Base-by-base conservation (phyloP, 1,139 yeast genomes). In the Suhomyces bolitotheri region DNA sequence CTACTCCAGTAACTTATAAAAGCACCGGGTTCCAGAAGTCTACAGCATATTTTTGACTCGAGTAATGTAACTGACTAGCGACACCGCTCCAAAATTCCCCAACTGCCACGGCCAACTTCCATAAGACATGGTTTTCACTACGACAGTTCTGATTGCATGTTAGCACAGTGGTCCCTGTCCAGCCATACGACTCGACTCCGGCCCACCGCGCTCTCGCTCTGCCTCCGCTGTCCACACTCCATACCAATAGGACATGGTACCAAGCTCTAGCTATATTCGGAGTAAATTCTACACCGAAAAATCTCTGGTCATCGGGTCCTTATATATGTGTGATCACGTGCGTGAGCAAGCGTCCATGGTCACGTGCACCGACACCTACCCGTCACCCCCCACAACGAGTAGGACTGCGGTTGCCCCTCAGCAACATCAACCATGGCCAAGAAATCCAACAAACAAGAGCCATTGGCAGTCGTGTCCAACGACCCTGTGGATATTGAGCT, bases 211-310 rank as follows among this genome's bases (percentile, higher is more conserved):
- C 36, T 20, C 19, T 68, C 47, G 38, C 28, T 78, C 57, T 78
- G 54, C 64, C 84, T 78, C 83, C 76, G 82, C 76, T 78, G 83
- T 78, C 84, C 86, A 77, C 86, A 73, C 85, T 72, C 63, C 62
- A 62, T 56, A 61, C 62, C 66, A 62, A 65, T 52, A 47, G 57
- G 27, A 50, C 45, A 42, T 56, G 62, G 63, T 62, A 65, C 58
- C 61, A 75, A 75, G 82, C 77, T 77, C 82, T 76, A 76, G 64
- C 78, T 60, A 51, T 58, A 50, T 51, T 71, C 81, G 76, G 82
- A 76, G 79, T 50, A 42, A 51, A 52, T 60, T 56, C 54, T 54
- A 58, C 44, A 40, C 47, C 39, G 57, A 53, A 15, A 14, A 26
- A 11, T n/a, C n/a, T n/a, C n/a, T n/a, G n/a, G n/a, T n/a, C n/a